Percentiles rank a stretch among this genome's conserved stretches.
Conservation (phyloP, 2,329 filamentous ascomycete genomes). For the Orbilia brochopaga region DNA sequence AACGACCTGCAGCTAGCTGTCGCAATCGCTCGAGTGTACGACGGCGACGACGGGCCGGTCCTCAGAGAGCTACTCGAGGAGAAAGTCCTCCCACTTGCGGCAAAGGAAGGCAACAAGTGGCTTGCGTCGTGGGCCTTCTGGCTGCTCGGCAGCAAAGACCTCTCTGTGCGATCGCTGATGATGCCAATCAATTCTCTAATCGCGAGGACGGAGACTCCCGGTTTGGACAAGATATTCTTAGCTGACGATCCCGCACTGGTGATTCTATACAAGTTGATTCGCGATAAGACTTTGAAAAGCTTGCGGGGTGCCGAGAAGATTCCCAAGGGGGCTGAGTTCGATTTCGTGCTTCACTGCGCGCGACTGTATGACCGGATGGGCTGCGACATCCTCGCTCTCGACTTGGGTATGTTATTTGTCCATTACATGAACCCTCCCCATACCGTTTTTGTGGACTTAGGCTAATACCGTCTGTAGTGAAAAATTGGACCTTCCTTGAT, state of each 20-base stretch:
- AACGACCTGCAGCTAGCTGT: constrained; percentile 89
- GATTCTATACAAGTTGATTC: constrained; percentile 82
- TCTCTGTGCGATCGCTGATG: constrained; percentile 82
- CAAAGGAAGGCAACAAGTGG: constrained; percentile 86
- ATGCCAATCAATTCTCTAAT: constrained; percentile 78
- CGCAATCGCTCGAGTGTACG: constrained; percentile 83
- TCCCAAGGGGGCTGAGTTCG: constrained; percentile 79
- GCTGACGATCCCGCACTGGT: constrained; percentile 90
- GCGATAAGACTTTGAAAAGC: constrained; percentile 80
- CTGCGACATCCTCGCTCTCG: constrained; percentile 85
- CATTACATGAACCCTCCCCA: constrained; percentile 52
- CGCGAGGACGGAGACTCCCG: constrained; percentile 68
- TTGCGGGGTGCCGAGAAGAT: constrained; percentile 83
- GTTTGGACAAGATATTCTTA: constrained; percentile 78
- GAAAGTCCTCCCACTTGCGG: constrained; percentile 76
- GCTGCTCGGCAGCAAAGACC: constrained; percentile 80
- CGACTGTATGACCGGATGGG: constrained; percentile 88
- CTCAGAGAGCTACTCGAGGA: constrained; percentile 77
- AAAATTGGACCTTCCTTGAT: constrained; percentile 78
- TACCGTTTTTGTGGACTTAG: constrained; percentile 18
- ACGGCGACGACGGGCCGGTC: constrained; percentile 79
- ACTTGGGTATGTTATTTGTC: constrained; percentile 67
- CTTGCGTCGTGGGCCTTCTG: constrained; percentile 94
- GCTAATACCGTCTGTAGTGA: constrained; percentile 62
- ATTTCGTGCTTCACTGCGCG: constrained; percentile 85